A percentile compares a stretch with the other conserved stretches of the same genome.
These are phyloP conservation scores for Protomyces inouyei DNA, from an alignment of 1,139 yeast species.

Conservation along the genomic window DNA sequence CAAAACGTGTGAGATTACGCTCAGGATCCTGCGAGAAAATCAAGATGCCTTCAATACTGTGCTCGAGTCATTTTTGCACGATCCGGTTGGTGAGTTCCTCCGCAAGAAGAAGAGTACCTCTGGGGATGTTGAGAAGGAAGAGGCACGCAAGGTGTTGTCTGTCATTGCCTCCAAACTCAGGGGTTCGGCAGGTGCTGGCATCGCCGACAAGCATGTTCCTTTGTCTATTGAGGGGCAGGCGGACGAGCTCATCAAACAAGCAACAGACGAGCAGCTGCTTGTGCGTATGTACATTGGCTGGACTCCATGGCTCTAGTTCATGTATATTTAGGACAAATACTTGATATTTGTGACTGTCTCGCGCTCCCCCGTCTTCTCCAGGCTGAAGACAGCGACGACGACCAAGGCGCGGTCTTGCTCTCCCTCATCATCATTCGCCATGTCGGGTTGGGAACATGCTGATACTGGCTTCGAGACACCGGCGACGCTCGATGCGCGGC, in stretches of 20 bases:
- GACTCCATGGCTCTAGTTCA: slow-evolving; percentile 25
- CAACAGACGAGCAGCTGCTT: slow-evolving; percentile 65
- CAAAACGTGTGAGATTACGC: slow-evolving; percentile 78
- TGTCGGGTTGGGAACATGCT: neutral
- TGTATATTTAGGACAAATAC: neutral
- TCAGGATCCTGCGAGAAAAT: slow-evolving; percentile 63
- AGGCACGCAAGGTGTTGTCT: slow-evolving; percentile 51
- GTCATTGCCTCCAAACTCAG: slow-evolving; percentile 74
- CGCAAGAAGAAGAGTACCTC: slow-evolving; percentile 28
- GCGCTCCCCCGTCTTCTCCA: no score
- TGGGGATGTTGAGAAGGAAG: slow-evolving; percentile 31
- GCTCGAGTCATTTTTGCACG: slow-evolving; percentile 86
- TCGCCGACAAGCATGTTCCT: slow-evolving; percentile 55
- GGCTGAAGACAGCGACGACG: no score
- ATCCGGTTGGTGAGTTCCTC: slow-evolving; percentile 70
- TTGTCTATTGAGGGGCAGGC: slow-evolving; percentile 91
- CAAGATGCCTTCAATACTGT: slow-evolving; percentile 89
- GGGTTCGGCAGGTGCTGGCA: slow-evolving; percentile 72
- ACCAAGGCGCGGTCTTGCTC: no score
- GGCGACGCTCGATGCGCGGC: neutral
- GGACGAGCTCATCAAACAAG: slow-evolving; percentile 79
- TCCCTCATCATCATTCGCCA: neutral
- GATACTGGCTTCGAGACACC: slow-evolving; percentile 1
- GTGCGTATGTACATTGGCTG: slow-evolving; percentile 83
- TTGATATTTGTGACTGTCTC: neutral